A percentile compares a stretch with the other conserved stretches of the same genome.
Conservation (phyloP, 1,284 basidiomycete genomes). For the Lignosus rhinocerotis region DNA sequence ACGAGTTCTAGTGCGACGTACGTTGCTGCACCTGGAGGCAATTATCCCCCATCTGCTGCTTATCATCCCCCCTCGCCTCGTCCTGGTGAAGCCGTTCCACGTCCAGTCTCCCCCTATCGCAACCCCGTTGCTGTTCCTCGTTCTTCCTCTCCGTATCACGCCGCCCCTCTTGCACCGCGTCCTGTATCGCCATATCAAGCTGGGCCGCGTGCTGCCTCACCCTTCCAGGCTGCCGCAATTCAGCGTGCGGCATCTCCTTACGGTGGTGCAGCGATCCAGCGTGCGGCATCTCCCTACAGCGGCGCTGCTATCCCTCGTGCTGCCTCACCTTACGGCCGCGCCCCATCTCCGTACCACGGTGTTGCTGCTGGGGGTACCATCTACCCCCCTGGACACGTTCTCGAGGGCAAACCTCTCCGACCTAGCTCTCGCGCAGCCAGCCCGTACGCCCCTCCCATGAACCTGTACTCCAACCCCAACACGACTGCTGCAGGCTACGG, state of each 20-base stretch:
- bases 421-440: conserved; percentile 22
- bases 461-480: conserved; percentile 15
- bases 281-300: conserved; percentile 32
- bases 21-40: conserved; percentile 23
- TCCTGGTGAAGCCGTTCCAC: conserved; percentile 16
- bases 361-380: conserved; percentile 14
- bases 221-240: conserved; percentile 6
- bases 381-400: conserved; percentile 29
- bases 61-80: conserved; percentile 27
- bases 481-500: conserved; percentile 28
- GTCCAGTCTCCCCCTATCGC: conserved; percentile 27
- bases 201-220: conserved; percentile 18
- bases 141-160: conserved; percentile 28
- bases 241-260: conserved; percentile 25
- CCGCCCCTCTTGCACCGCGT: conserved; percentile 19
- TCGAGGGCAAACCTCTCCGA: conserved; percentile 27
- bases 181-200: conserved; percentile 29
- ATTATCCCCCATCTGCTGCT: conserved; percentile 15
- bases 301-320: conserved; percentile 29
- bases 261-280: conserved; percentile 25
- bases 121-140: conserved; percentile 13
- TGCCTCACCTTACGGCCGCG: conserved; percentile 35
- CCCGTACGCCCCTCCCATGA: conserved; percentile 21
- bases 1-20: conserved; percentile 10
- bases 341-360: conserved; percentile 23